Percentiles rank a stretch among this genome's conserved stretches.
Conservation (phyloP, 2,329 filamentous ascomycete species). For the Trematosphaeria pertusa region DNA sequence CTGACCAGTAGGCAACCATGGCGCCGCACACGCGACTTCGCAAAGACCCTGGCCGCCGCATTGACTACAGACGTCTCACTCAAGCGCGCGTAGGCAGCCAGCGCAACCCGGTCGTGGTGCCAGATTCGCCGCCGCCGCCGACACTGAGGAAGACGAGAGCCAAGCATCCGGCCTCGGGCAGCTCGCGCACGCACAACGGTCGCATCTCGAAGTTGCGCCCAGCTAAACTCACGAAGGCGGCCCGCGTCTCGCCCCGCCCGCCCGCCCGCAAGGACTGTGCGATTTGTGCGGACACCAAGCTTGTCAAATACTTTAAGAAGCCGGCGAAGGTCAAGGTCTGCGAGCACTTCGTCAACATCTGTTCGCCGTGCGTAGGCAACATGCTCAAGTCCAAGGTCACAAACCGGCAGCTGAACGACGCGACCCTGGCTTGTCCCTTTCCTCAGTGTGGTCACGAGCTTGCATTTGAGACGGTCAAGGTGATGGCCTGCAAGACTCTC, state of each 20-base stretch:
- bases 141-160: neutral
- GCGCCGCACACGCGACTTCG: neutral
- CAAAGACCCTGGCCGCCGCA: neutral
- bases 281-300: neutral
- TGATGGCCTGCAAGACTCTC: slow-evolving; percentile 10
- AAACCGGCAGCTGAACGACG: slow-evolving; percentile 19
- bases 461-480: slow-evolving; percentile 14
- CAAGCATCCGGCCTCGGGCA: neutral
- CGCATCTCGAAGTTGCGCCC: too few species aligned
- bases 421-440: slow-evolving; percentile 22
- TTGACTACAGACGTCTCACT: neutral
- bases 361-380: slow-evolving; percentile 25
- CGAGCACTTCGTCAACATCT: slow-evolving; percentile 28
- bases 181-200: neutral
- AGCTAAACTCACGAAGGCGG: too few species aligned
- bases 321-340: slow-evolving; percentile 11
- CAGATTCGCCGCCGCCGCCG: neutral
- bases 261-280: neutral
- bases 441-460: slow-evolving; percentile 19
- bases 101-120: neutral
- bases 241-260: too few species aligned
- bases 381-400: slow-evolving; percentile 26
- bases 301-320: neutral
- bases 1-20: neutral
- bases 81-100: neutral